A percentile compares a stretch with the other conserved stretches of the same genome.
These are phyloP conservation scores for Collariella sp. DNA, from an alignment of 495 filamentous ascomycete genomes.

Conservation along the genomic window DNA sequence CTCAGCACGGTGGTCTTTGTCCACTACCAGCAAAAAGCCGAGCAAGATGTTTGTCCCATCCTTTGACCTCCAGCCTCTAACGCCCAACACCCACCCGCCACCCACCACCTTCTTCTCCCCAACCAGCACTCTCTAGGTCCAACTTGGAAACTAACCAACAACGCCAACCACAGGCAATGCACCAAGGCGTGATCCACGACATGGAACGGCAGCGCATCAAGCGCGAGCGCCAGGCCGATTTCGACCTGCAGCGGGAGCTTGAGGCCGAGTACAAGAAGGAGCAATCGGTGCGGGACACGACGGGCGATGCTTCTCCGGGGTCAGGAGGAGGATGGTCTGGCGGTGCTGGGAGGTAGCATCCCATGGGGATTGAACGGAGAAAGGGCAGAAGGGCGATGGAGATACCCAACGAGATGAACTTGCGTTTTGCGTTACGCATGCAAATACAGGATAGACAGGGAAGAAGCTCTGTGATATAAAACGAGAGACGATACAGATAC, in stretches of 20 bases:
- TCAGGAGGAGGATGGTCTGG: not conserved
- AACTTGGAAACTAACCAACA: not conserved
- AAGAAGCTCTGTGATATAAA: not conserved
- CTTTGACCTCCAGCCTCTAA: no score
- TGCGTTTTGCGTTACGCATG: no score
- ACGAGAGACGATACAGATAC: not conserved
- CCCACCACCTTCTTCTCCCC: no score
- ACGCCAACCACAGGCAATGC: conserved; percentile 65
- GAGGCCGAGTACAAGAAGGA: conserved; percentile 87
- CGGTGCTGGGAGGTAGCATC: conserved; percentile 10
- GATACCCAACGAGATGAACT: not conserved
- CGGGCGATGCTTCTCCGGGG: conserved; percentile 17
- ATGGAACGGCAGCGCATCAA: conserved; percentile 90
- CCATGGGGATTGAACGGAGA: no score
- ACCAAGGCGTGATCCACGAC: conserved; percentile 86
- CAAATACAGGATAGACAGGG: not conserved
- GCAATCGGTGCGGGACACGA: conserved; percentile 48
- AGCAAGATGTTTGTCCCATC: conserved; percentile 60
- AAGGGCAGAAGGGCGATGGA: no score
- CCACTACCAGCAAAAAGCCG: conserved; percentile 76
- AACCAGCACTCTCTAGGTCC: no score
- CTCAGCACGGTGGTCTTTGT: conserved; percentile 74
- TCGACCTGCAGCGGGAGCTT: conserved; percentile 77
- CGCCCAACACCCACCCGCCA: no score
- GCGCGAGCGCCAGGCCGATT: conserved; percentile 80